Evolutionary conservation across 352 stramenopile species (phyloP).

Genomic region (Globisporangium recalcitrans): DNA sequence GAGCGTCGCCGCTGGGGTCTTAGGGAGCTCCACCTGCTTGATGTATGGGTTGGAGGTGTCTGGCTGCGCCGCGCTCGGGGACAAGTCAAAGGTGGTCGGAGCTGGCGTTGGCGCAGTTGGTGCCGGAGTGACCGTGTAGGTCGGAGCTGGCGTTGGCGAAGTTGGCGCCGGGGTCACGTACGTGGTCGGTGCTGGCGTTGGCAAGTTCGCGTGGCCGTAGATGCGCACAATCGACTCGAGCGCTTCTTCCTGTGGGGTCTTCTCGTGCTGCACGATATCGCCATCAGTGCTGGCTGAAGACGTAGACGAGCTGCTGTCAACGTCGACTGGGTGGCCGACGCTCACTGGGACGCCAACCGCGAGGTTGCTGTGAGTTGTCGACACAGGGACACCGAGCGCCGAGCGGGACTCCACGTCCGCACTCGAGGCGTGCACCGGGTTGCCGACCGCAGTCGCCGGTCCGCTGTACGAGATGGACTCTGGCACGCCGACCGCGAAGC

Average conservation of each 20-base stretch:
- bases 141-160: constrained; percentile 9
- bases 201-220: constrained; percentile 10
- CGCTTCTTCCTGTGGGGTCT: constrained; percentile 4
- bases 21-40: constrained; percentile 15
- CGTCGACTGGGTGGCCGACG: neutral
- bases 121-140: neutral
- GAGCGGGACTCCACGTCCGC: neutral
- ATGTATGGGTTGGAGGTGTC: constrained; percentile 10
- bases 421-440: constrained; percentile 2
- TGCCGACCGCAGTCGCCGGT: constrained; percentile 3
- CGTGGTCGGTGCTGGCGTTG: constrained; percentile 15
- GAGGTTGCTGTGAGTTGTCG: neutral
- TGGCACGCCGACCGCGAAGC: constrained; percentile 3
- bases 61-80: neutral
- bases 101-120: constrained; percentile 2
- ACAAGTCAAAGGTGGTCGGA: neutral
- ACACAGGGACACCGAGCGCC: neutral
- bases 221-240: constrained; percentile 13
- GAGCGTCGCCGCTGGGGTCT: constrained; percentile 10
- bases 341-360: constrained; percentile 10
- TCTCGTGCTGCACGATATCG: constrained; percentile 6
- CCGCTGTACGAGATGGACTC: constrained; percentile 1
- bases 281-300: neutral
- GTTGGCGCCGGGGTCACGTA: constrained; percentile 14
- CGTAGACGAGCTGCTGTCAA: constrained; percentile 2